Evolutionary conservation across 768 basidiomycete genomes (phyloP).

Genomic region (Chalciporus piperatus): DNA sequence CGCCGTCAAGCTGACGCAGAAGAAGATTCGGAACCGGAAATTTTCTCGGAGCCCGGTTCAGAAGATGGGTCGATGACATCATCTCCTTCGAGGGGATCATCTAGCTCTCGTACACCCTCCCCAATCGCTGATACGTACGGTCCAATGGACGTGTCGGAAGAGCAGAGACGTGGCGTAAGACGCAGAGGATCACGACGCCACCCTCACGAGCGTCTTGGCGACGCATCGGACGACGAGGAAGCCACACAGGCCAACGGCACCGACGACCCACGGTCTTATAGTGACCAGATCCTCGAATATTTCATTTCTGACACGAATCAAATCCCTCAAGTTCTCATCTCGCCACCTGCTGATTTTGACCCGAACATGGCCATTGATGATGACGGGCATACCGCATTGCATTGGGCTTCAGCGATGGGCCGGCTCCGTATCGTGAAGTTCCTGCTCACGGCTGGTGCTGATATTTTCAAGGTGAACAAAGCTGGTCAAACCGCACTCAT

Average conservation of each 20-base stretch:
- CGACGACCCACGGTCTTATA: slow-evolving; percentile 69
- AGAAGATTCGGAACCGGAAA: slow-evolving; percentile 62
- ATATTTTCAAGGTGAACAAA: slow-evolving; percentile 95
- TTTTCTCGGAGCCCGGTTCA: slow-evolving; percentile 67
- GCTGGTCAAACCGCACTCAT: slow-evolving; percentile 96
- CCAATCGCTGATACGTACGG: slow-evolving; percentile 58
- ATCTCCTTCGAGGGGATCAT: slow-evolving; percentile 81
- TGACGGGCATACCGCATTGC: slow-evolving; percentile 93
- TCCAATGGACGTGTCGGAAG: slow-evolving; percentile 24
- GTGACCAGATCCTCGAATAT: slow-evolving; percentile 95
- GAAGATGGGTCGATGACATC: slow-evolving; percentile 89
- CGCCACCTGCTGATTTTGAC: slow-evolving; percentile 88
- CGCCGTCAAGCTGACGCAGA: slow-evolving; percentile 48
- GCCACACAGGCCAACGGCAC: slow-evolving; percentile 40
- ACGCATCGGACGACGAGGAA: slow-evolving; percentile 43
- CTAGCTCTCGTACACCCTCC: slow-evolving; percentile 91
- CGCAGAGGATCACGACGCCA: slow-evolving; percentile 50
- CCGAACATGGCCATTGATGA: slow-evolving; percentile 97
- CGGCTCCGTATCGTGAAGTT: slow-evolving; percentile 94
- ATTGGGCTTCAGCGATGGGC: slow-evolving; percentile 99
- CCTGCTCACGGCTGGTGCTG: slow-evolving; percentile 88
- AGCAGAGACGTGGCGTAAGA: slow-evolving; percentile 36
- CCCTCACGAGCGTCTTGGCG: slow-evolving; percentile 44
- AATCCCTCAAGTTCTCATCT: slow-evolving; percentile 82
- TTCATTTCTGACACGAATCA: slow-evolving; percentile 97